A percentile compares a stretch with the other conserved stretches of the same genome.
Evolutionary conservation across 176 grass and related monocot species (phyloP).

Genomic region (Bolboschoenus planiculmis): DNA sequence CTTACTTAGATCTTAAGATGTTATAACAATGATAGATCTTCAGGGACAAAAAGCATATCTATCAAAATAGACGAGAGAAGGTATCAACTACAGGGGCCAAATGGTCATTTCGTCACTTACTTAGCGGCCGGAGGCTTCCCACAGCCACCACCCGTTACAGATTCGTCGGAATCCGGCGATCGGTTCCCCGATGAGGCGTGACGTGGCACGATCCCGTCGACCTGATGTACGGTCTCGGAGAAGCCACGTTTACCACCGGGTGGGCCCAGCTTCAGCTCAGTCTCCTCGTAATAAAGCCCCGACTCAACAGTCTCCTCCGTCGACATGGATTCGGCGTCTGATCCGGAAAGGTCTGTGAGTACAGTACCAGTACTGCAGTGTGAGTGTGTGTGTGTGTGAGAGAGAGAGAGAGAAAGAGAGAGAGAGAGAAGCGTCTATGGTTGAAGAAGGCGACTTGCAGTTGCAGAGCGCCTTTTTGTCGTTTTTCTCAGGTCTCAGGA

Average conservation of each 20-base stretch:
- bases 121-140: conserved; percentile 4
- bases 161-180: background rate
- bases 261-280: background rate
- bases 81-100: background rate
- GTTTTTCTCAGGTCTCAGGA: background rate
- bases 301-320: conserved; percentile 4
- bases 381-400: background rate
- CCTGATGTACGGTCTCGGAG: background rate
- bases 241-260: conserved; percentile 1
- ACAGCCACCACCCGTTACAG: background rate
- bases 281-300: background rate
- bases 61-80: background rate
- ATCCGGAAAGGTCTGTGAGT: background rate
- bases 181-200: background rate
- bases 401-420: background rate
- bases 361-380: background rate
- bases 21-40: background rate
- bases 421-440: background rate
- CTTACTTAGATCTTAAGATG: background rate
- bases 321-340: background rate
- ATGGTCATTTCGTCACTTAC: background rate
- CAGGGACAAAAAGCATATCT: background rate
- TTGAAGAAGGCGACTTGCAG: background rate
- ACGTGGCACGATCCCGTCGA: background rate
- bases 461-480: background rate